Evolutionary conservation across 2,329 filamentous ascomycete species (phyloP).

Genomic region (Paramyrothecium sp.): DNA sequence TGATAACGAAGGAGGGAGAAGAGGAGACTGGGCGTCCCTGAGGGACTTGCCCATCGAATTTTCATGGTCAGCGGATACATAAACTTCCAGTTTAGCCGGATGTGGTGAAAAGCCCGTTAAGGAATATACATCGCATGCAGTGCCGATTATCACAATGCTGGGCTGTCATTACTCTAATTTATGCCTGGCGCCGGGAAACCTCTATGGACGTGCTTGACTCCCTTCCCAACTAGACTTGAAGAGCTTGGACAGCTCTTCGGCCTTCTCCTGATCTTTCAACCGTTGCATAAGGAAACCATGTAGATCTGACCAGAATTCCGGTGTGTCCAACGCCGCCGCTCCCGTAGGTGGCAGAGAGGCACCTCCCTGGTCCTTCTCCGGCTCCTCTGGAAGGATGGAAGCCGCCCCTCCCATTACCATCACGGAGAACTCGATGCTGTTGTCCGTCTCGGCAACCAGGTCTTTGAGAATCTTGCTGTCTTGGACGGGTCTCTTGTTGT

Average conservation of each 20-base stretch:
- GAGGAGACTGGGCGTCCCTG: constrained; percentile 15
- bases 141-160: constrained; percentile 19
- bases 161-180: constrained; percentile 10
- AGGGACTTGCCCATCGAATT: constrained; percentile 13
- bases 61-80: constrained; percentile 21
- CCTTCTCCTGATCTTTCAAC: constrained; percentile 67
- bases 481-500: constrained; percentile 80
- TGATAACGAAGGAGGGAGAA: constrained; percentile 16
- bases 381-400: constrained; percentile 36
- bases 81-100: constrained; percentile 24
- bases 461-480: constrained; percentile 79
- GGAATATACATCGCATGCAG: constrained; percentile 25
- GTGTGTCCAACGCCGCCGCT: constrained; percentile 62
- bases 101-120: constrained; percentile 26
- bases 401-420: constrained; percentile 80
- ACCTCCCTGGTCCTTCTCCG: constrained; percentile 29
- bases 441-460: constrained; percentile 52
- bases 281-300: constrained; percentile 77
- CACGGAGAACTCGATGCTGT: constrained; percentile 70
- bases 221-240: constrained; percentile 73
- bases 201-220: constrained; percentile 29
- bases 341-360: constrained; percentile 33
- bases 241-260: constrained; percentile 60
- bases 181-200: not conserved
- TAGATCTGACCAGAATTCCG: constrained; percentile 85